A percentile compares a stretch with the other conserved stretches of the same genome.
These are phyloP conservation scores for Colletotrichum simmondsii DNA, from an alignment of 2,329 filamentous ascomycete species.

Conservation along the genomic window DNA sequence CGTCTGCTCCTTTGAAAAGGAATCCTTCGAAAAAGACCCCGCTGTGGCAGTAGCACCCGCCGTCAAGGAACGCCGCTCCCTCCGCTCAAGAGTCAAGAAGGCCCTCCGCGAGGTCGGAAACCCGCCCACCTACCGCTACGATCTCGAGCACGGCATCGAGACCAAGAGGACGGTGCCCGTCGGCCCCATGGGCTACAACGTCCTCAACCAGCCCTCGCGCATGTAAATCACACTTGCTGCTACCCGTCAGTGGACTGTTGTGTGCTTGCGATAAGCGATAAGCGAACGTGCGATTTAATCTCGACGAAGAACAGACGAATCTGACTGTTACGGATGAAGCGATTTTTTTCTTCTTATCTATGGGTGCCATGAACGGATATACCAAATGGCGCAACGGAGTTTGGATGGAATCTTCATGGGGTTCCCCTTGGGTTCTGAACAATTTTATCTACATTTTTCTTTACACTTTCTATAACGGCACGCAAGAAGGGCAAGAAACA, in stretches of 20 bases:
- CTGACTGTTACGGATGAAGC: neutral
- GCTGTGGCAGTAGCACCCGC: neutral
- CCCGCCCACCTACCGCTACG: conserved; percentile 29
- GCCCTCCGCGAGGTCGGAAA: conserved; percentile 23
- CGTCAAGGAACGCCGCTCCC: conserved; percentile 18
- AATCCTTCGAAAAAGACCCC: conserved; percentile 18
- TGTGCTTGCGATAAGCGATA: neutral
- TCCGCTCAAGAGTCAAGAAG: conserved; percentile 25
- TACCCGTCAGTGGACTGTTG: too few relatives aligned
- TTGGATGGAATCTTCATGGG: neutral
- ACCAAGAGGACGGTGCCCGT: conserved; percentile 9
- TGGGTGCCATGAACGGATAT: neutral
- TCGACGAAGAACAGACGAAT: neutral
- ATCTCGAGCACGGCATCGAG: conserved; percentile 28
- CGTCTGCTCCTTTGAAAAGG: conserved; percentile 28
- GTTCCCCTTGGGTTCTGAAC: neutral
- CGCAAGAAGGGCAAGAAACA: neutral
- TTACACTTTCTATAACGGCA: neutral
- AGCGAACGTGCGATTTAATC: neutral
- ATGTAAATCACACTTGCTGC: neutral
- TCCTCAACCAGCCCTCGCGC: conserved; percentile 29
- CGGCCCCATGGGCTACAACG: conserved; percentile 23
- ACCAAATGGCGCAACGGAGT: conserved; percentile 5
- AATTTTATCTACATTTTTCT: neutral
- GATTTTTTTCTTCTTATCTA: neutral